phyloP scores from a whole-genome alignment of 2,329 filamentous ascomycete genomes.

The Colletotrichum orbiculare region DNA sequence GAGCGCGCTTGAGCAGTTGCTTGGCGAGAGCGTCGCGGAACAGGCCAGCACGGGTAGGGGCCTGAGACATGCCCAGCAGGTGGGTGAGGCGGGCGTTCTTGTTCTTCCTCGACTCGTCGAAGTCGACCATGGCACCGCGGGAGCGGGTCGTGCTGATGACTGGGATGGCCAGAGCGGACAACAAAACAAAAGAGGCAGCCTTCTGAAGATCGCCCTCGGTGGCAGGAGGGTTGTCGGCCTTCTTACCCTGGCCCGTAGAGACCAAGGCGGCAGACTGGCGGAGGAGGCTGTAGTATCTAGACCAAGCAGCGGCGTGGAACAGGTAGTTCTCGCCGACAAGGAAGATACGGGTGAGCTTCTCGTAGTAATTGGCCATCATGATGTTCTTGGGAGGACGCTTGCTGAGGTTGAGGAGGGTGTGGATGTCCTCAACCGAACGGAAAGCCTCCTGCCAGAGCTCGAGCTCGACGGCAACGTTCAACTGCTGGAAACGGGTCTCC shows the following conservation, averaged over 20 bases:
- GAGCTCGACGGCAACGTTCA: constrained; percentile 97
- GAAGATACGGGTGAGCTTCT: constrained; percentile 98
- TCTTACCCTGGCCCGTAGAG: constrained; percentile 86
- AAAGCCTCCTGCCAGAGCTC: constrained; percentile 99
- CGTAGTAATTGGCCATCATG: constrained; percentile 99
- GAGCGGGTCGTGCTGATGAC: constrained; percentile 99
- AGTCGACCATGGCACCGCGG: constrained; percentile 93
- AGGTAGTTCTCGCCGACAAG: constrained; percentile 99
- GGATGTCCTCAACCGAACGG: constrained; percentile 98
- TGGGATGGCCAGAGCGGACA: constrained; percentile 96
- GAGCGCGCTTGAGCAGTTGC: constrained; percentile 89
- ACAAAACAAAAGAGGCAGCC: constrained; percentile 92
- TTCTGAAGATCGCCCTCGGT: constrained; percentile 92
- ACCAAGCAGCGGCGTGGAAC: constrained; percentile 98
- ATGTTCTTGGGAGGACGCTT: constrained; percentile 98
- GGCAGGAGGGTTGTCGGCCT: constrained; percentile 92
- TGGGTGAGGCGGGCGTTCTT: constrained; percentile 98
- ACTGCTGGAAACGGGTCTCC: constrained; percentile 97
- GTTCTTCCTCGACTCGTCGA: constrained; percentile 97
- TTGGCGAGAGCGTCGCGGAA: constrained; percentile 98
- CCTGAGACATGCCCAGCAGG: constrained; percentile 89
- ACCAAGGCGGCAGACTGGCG: constrained; percentile 88
- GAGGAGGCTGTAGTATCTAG: constrained; percentile 95
- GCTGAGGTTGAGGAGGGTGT: constrained; percentile 96
- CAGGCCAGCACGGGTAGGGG: constrained; percentile 87